Base-by-base conservation (phyloP, 805 yeast species). In the Nakazawaea siamensis region DNA sequence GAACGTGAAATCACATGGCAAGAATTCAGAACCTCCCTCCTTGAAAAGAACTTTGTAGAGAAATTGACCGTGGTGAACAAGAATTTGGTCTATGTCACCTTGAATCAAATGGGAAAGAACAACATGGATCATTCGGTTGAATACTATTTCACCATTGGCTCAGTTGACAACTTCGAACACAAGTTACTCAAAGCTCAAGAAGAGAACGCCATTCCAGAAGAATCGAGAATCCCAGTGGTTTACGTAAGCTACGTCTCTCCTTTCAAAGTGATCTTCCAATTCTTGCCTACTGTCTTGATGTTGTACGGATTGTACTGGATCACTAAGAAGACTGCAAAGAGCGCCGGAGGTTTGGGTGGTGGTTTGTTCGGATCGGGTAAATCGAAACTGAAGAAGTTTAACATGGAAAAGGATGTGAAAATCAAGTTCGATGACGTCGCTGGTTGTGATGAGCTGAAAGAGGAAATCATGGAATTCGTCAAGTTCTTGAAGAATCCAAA, bases 381-480 rank as follows among this genome's bases (percentile, higher is more conserved):
- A 54, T 73, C 84, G 13, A 79, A 73, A 45, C 92, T 92, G 25
- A 83, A 82, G 55, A 63, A 76, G 40, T 86, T 81, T 62, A 83
- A 86, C 57, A 84, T 82, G 47, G 90, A 82, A 47, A 77, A 81
- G 4, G 87, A 83, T 43, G 82, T 87, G 41, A 82, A 82, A 49
- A 76, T 84, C 33, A 77, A 74, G 44, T 87, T 88, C 54, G 77
- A 75, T 43, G 95, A 88, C 52, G 96, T 87, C 35, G 97, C 97
- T 1, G 97, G 97, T 18, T 81, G 90, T 66, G 85, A 84, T 47
- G 97, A 87, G 57, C 92, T 95, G 14, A 87, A 87, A 52, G 90
- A 80, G 52, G 97, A 87, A 61, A 86, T 87, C 45, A 83, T 86
- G 94, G 97, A 87, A 59, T 87, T 87, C 64, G 97, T 87, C 36